Conservation (phyloP, 1,284 basidiomycete species). For the Cryptococcus sp. region DNA sequence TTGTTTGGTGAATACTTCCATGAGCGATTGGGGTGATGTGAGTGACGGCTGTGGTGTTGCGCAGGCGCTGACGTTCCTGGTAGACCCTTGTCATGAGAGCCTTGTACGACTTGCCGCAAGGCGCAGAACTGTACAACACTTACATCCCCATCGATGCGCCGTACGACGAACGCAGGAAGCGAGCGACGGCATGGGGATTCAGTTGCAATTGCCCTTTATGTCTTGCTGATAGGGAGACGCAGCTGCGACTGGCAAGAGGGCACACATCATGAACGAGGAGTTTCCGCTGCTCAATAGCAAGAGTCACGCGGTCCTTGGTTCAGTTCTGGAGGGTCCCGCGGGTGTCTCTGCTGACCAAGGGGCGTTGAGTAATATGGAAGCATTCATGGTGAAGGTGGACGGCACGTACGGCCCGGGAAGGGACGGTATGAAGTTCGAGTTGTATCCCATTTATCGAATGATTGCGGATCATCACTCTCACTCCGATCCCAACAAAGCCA, state of each 20-base stretch:
- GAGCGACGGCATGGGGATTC: conserved; percentile 1
- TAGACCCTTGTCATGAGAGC: conserved; percentile 8
- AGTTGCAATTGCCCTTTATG: conserved; percentile 10
- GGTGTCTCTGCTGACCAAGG: background rate
- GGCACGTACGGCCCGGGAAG: conserved; percentile 3
- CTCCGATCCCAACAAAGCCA: background rate
- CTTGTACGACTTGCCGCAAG: conserved; percentile 7
- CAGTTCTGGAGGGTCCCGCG: background rate
- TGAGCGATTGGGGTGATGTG: conserved; percentile 1
- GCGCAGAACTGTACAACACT: conserved; percentile 1
- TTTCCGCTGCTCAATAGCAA: background rate
- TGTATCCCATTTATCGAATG: background rate
- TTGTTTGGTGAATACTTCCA: conserved; percentile 1
- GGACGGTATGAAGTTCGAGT: conserved; percentile 1
- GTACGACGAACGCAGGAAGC: background rate
- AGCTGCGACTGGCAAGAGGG: background rate
- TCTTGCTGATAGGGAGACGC: background rate
- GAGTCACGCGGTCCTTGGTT: background rate
- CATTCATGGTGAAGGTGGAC: background rate
- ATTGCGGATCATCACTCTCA: conserved; percentile 1
- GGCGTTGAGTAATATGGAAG: background rate
- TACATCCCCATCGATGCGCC: background rate
- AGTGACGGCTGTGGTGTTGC: background rate
- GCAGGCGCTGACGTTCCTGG: background rate
- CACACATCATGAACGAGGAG: background rate